A percentile compares a stretch with the other conserved stretches of the same genome.
Conservation (phyloP, 805 yeast genomes). For the Candida coleopterorum region DNA sequence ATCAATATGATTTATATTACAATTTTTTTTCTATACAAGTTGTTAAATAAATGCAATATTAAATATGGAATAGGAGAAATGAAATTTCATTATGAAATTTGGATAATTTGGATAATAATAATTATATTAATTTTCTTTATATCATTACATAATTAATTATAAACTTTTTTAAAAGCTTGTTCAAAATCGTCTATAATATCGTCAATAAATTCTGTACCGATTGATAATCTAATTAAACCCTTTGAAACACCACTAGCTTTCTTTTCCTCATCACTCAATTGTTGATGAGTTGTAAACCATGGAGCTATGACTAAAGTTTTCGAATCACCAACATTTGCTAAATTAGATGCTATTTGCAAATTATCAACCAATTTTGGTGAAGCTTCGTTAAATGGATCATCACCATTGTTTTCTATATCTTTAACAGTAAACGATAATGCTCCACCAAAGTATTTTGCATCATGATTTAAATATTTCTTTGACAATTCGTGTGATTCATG, state of each 20-base stretch:
- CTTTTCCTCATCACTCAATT: slow-evolving; percentile 78
- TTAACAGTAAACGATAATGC: slow-evolving; percentile 88
- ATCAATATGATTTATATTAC: neutral
- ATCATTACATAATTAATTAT: too few relatives aligned
- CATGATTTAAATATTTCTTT: slow-evolving; percentile 64
- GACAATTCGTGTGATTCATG: slow-evolving; percentile 77
- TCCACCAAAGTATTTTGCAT: slow-evolving; percentile 73
- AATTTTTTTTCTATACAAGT: neutral
- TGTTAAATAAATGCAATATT: neutral
- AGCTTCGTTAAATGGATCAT: slow-evolving; percentile 64
- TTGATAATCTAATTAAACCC: slow-evolving; percentile 82
- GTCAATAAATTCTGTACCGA: slow-evolving; percentile 88
- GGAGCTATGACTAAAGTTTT: slow-evolving; percentile 96
- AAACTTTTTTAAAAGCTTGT: slow-evolving; percentile 71
- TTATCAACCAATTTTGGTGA: slow-evolving; percentile 82
- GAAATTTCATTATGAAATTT: neutral
- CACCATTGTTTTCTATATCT: slow-evolving; percentile 42
- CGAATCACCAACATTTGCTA: slow-evolving; percentile 96
- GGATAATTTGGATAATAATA: slow-evolving; percentile 3
- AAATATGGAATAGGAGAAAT: neutral
- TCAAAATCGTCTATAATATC: slow-evolving; percentile 88
- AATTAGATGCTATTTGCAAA: slow-evolving; percentile 80
- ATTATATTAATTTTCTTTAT: neutral
- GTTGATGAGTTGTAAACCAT: slow-evolving; percentile 93
- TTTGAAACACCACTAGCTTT: slow-evolving; percentile 79